Percentiles rank a stretch among this genome's conserved stretches.
Conservation (phyloP, 2,329 filamentous ascomycete genomes). For the Pyricularia sp. region DNA sequence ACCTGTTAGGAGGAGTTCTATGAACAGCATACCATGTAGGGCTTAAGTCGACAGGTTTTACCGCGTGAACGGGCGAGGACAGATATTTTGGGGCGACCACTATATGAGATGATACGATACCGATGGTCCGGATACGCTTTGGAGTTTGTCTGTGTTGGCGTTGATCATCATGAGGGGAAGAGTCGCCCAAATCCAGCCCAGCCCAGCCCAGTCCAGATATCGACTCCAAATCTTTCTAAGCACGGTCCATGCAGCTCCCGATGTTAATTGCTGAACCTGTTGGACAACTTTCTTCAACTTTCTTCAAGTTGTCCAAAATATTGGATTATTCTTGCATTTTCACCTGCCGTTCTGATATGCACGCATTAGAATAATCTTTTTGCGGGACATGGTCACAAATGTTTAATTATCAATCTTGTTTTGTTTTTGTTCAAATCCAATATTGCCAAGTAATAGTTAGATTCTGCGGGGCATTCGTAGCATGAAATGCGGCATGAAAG, state of each 20-base stretch:
- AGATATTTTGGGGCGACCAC: not conserved
- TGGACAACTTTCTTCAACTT: too few relatives aligned
- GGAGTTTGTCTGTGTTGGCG: not conserved
- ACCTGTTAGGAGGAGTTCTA: not conserved
- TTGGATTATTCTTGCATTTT: not conserved
- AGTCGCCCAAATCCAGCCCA: not conserved
- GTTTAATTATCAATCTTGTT: not conserved
- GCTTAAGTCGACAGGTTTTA: not conserved
- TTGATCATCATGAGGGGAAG: not conserved
- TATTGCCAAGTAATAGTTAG: not conserved
- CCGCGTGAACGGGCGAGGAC: not conserved
- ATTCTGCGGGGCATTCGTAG: not conserved
- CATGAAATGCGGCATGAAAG: conserved; percentile 1
- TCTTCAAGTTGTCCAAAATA: not conserved
- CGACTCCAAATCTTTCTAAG: not conserved
- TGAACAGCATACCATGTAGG: not conserved
- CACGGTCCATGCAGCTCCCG: not conserved
- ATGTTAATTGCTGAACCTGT: too few relatives aligned
- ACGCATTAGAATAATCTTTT: not conserved
- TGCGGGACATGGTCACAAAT: not conserved
- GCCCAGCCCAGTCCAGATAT: not conserved
- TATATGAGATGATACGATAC: not conserved
- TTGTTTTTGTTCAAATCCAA: not conserved
- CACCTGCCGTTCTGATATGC: not conserved
- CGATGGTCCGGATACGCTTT: not conserved